Base-by-base conservation (phyloP, 2,329 filamentous ascomycete genomes). In the Pezicula radicicola region DNA sequence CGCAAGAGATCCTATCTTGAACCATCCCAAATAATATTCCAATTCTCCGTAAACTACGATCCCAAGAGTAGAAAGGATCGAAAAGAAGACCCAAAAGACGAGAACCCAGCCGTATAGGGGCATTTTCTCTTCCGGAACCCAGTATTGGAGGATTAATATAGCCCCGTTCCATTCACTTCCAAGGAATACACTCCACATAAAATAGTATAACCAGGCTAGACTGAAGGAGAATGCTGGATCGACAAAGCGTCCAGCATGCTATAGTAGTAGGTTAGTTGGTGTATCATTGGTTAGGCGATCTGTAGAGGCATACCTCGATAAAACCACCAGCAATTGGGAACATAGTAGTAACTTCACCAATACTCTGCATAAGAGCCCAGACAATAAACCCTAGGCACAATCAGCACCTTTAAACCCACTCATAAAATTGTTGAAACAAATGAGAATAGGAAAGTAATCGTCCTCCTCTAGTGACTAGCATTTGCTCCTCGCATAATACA, bases 281-380 rank as follows among this genome's bases (percentile, higher is more conserved):
- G 15, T 3, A 3, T 33, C 12, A 33, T 33, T 10, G 6, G 6
- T 27, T 13, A 7, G 15, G n/a, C 27, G 10, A 28, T 27, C 10
- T 16, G 12, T 43, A 35, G n/a, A 6, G 40, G 44, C 51, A 19
- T 44, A 50, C 51, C 48, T 54, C 53, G 30, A 52, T 52, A n/a
- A 55, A 55, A 12, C 50, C 50, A 8, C 53, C 53, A 9, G 50
- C 47, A 35, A 50, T 50, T n/a, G 53, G 53, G 39, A 55, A 55
- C 42, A 48, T 43, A 2, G 53, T 55, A 8, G 50, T 50, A 3
- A 55, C 47, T 41, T 55, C 76, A 12, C 76, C 76, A 36, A 79
- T 60, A 0, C 70, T 72, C 66, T 78, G 76, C 68, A 75, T 78
- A 49, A 72, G 66, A 36, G 46, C 47, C 50, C 50, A 55, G 18